Conservation (phyloP, 148 eudicot species). For the Chenopodium album region DNA sequence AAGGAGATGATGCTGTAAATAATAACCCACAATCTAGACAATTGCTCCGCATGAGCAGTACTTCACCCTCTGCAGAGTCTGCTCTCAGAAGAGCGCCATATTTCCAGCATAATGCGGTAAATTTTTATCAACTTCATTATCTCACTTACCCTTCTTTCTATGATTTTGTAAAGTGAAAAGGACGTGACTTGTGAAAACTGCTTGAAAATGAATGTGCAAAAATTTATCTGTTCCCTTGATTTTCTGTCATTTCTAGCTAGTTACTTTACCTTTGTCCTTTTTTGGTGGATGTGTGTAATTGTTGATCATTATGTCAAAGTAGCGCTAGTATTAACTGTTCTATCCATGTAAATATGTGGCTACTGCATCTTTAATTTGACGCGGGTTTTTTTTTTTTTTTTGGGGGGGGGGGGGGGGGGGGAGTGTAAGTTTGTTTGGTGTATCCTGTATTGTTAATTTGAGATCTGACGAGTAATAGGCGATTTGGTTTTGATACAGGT, state of each 20-base stretch:
- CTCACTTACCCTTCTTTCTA: background rate
- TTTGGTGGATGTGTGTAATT: background rate
- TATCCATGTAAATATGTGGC: background rate
- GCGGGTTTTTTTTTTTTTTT: no score
- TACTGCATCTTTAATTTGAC: background rate
- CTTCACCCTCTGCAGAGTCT: conserved; percentile 90
- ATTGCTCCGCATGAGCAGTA: conserved; percentile 62
- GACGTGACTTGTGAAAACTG: background rate
- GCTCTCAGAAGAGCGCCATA: conserved; percentile 59
- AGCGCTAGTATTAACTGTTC: background rate
- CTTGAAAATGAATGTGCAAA: background rate
- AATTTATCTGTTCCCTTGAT: background rate
- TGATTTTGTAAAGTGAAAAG: background rate
- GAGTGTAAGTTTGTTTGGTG: background rate
- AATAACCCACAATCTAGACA: conserved; percentile 55
- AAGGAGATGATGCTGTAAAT: conserved; percentile 58
- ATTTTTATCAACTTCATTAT: background rate
- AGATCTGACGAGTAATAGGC: background rate
- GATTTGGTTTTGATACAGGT: background rate
- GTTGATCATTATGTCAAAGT: background rate
- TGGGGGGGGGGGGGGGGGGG: background rate
- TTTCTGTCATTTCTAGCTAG: background rate
- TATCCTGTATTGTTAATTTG: background rate
- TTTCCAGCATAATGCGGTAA: conserved; percentile 60
- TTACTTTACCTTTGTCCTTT: background rate